Evolutionary conservation across 305 asterid genomes (phyloP), one percentile per base, ranked within the genome.

Genomic region (Nicotiana rustica): DNA sequence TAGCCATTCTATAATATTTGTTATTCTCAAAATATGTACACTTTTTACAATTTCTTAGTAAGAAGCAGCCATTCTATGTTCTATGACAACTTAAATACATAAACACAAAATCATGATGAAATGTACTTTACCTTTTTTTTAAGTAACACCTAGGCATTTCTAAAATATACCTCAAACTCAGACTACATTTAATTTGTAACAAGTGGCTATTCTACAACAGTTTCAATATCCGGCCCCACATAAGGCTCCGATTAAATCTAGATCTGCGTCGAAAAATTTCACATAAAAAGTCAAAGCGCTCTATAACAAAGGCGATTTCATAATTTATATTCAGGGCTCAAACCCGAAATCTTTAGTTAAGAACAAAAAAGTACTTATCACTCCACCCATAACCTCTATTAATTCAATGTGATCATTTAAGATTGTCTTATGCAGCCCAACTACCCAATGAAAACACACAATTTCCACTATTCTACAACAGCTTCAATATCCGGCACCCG

Each of bases 191-290:
- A 8, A 7, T 8, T 41, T 8, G 0, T 41, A 41, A 41, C 12
- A 41, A 41, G 49, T 41, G 2, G 12, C 49, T 41, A 41, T 41
- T 8, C 49, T 7, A 41, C 49, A 41, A 41, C 2, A 41, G 0
- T 10, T 2, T 41, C 49, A 41, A 41, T 41, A 0, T 41, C 49
- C 12, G 2, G 0, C 2, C 10, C 47, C 47, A 7, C 10, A 0
- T 41, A 6, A 0, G 47, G 10, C 10, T 5, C 10, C 1, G 2
- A 41, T 41, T 41, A 41, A 7, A 41, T 41, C 0, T 41, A 2
- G 1, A 2, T 41, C 8, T 2, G 1, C 12, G 0, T 38, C 47
- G 2, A 0, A 1, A 38, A 6, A 0, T 38, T 2, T 0, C 0
- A 1, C 2, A 38, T 38, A 38, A 0, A 2, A 2, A 6, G 1